Evolutionary conservation across 176 grass and related monocot genomes (phyloP).

Genomic region (Tuctoria greenei): DNA sequence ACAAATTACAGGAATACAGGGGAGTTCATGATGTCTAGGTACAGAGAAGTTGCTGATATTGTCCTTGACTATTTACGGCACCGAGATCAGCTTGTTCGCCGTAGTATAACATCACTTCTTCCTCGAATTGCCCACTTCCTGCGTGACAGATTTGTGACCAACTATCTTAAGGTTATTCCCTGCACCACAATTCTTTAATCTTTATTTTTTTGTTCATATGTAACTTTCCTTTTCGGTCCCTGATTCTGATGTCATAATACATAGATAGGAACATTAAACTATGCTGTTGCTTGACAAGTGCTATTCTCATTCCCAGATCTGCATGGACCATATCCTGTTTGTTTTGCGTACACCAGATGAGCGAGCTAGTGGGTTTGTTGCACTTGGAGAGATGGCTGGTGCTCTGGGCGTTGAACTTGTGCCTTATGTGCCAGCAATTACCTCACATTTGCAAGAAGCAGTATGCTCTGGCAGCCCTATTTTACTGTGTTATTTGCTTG

Average conservation of each 20-base stretch:
- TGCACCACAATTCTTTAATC: slow-evolving; percentile 13
- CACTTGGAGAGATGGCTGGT: slow-evolving; percentile 97
- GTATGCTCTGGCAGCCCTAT: slow-evolving; percentile 51
- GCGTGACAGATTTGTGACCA: slow-evolving; percentile 95
- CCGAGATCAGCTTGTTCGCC: slow-evolving; percentile 88
- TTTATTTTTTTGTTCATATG: neutral
- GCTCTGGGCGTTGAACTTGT: slow-evolving; percentile 90
- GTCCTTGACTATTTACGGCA: slow-evolving; percentile 91
- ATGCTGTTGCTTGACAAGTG: slow-evolving; percentile 13
- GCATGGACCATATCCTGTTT: slow-evolving; percentile 98
- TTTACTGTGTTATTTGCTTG: slow-evolving; percentile 31
- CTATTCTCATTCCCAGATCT: slow-evolving; percentile 60
- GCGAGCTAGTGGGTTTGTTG: slow-evolving; percentile 91
- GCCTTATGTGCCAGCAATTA: slow-evolving; percentile 83
- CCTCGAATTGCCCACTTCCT: slow-evolving; percentile 99
- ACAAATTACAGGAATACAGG: slow-evolving; percentile 78
- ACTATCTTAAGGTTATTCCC: slow-evolving; percentile 87
- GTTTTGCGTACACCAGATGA: slow-evolving; percentile 90
- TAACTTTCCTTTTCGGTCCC: neutral
- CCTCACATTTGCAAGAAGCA: slow-evolving; percentile 76
- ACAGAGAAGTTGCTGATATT: slow-evolving; percentile 98
- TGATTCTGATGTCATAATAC: neutral
- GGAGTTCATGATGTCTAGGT: slow-evolving; percentile 99
- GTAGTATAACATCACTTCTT: slow-evolving; percentile 98
- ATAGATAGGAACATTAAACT: neutral